Percentiles rank a stretch among this genome's conserved stretches.
Evolutionary conservation across 2,329 filamentous ascomycete species (phyloP).

Genomic region (Fusarium luffae): DNA sequence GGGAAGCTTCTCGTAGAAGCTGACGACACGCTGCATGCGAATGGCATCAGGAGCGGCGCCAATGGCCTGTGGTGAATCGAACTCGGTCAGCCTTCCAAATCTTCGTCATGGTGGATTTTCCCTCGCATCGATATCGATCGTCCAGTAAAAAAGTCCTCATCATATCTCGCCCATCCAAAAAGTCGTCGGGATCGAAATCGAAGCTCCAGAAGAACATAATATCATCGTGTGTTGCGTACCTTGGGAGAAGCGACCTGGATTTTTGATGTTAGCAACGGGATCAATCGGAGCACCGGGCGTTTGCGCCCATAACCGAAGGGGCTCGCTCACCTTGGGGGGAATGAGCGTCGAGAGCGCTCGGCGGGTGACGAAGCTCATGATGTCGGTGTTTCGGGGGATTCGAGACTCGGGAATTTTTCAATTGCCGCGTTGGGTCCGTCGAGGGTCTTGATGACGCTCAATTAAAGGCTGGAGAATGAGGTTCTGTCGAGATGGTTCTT

Average conservation of each 20-base stretch:
- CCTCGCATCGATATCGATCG: slow-evolving; percentile 15
- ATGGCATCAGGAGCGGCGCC: slow-evolving; percentile 94
- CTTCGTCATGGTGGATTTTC: slow-evolving; percentile 24
- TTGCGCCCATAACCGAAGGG: slow-evolving; percentile 44
- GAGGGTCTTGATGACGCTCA: slow-evolving; percentile 50
- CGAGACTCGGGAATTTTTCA: slow-evolving; percentile 44
- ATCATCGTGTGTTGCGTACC: slow-evolving; percentile 62
- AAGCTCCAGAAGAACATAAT: slow-evolving; percentile 1
- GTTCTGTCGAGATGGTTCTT: slow-evolving; percentile 43
- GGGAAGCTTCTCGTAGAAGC: slow-evolving; percentile 98
- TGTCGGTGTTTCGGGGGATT: slow-evolving; percentile 56
- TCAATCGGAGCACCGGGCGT: slow-evolving; percentile 44
- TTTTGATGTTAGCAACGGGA: slow-evolving; percentile 54
- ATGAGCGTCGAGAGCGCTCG: slow-evolving; percentile 98
- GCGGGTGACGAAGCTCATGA: slow-evolving; percentile 92
- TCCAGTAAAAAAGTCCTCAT: slow-evolving; percentile 20
- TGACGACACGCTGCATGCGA: slow-evolving; percentile 97
- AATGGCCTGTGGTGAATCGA: slow-evolving; percentile 74
- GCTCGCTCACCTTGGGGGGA: slow-evolving; percentile 86
- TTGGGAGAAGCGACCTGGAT: slow-evolving; percentile 81
- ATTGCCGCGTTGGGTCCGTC: slow-evolving; percentile 48
- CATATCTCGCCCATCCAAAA: slow-evolving; percentile 21
- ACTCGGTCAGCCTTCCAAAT: slow-evolving; percentile 51
- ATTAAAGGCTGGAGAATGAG: slow-evolving; percentile 48
- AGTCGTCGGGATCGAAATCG: slow-evolving; percentile 27